These are phyloP conservation scores for Fusarium sp. DNA, from an alignment of 2,329 filamentous ascomycete genomes.

Conservation along the genomic window DNA sequence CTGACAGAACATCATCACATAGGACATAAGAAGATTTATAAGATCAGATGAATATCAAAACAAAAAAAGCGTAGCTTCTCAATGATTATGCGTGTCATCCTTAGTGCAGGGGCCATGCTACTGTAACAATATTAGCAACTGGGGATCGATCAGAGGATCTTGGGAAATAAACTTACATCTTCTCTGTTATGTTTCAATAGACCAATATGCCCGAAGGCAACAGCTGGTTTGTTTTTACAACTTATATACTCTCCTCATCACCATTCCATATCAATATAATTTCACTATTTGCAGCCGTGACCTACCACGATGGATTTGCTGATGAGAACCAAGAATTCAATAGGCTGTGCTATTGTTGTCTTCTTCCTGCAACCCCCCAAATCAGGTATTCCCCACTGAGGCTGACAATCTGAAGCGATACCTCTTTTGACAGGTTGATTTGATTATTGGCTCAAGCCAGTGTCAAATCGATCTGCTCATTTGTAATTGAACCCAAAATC, in stretches of 20 bases:
- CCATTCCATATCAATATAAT: no score
- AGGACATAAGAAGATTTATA: no score
- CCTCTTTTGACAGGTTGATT: neutral
- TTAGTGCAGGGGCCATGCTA: slow-evolving; percentile 91
- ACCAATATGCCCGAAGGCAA: no score
- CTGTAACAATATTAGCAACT: neutral
- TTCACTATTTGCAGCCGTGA: no score
- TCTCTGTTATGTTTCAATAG: neutral
- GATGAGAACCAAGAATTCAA: no score
- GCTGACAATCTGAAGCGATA: neutral
- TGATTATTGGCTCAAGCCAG: neutral
- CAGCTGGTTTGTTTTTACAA: no score
- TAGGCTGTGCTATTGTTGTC: no score
- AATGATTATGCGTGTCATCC: slow-evolving; percentile 67
- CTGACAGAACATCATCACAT: neutral
- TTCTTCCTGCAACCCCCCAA: no score
- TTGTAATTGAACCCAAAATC: neutral
- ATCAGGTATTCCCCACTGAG: no score
- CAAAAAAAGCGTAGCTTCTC: slow-evolving; percentile 27
- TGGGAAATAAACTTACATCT: neutral
- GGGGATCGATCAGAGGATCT: rapidly evolving
- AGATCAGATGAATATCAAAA: neutral
- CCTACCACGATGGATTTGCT: no score
- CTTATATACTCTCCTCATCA: no score
- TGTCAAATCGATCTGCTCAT: neutral